Conservation (phyloP, 2,329 filamentous ascomycete species). For the Orbilia oligospora region DNA sequence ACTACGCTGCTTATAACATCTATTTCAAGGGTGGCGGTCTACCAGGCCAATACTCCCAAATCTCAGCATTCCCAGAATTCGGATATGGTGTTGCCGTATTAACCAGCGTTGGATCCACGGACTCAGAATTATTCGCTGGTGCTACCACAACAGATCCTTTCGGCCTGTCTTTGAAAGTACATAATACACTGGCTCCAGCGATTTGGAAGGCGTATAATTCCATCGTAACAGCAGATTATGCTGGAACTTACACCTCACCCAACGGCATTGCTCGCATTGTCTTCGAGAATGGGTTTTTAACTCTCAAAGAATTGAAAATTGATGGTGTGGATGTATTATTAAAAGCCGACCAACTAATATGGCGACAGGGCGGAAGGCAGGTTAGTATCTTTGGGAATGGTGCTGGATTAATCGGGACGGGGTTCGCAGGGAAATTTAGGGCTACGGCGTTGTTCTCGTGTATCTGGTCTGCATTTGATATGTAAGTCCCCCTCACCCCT, state of each 20-base stretch:
- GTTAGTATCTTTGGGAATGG: slow-evolving; percentile 18
- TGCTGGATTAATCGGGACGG: slow-evolving; percentile 39
- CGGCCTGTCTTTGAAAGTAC: slow-evolving; percentile 28
- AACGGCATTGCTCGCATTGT: slow-evolving; percentile 41
- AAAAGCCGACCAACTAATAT: slow-evolving; percentile 42
- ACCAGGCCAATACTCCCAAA: slow-evolving; percentile 38
- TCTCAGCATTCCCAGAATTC: slow-evolving; percentile 46
- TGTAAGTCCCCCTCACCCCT: slow-evolving; percentile 13
- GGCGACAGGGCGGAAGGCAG: slow-evolving; percentile 21
- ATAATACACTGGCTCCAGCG: slow-evolving; percentile 45
- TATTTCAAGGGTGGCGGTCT: slow-evolving; percentile 56
- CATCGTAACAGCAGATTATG: slow-evolving; percentile 38
- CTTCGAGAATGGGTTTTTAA: slow-evolving; percentile 41
- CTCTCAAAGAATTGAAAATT: slow-evolving; percentile 25
- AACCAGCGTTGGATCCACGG: slow-evolving; percentile 26
- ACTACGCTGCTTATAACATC: slow-evolving; percentile 42
- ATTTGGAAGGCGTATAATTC: slow-evolving; percentile 45
- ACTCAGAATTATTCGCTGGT: slow-evolving; percentile 26
- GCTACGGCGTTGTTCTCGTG: slow-evolving; percentile 21
- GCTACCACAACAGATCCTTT: slow-evolving; percentile 13
- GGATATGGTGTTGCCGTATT: slow-evolving; percentile 46
- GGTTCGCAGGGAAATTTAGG: slow-evolving; percentile 41
- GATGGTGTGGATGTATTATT: slow-evolving; percentile 39
- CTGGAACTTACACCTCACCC: slow-evolving; percentile 33
- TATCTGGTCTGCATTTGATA: slow-evolving; percentile 41